Conservation (phyloP, 2,329 filamentous ascomycete species). For the Corynespora cassiicola region DNA sequence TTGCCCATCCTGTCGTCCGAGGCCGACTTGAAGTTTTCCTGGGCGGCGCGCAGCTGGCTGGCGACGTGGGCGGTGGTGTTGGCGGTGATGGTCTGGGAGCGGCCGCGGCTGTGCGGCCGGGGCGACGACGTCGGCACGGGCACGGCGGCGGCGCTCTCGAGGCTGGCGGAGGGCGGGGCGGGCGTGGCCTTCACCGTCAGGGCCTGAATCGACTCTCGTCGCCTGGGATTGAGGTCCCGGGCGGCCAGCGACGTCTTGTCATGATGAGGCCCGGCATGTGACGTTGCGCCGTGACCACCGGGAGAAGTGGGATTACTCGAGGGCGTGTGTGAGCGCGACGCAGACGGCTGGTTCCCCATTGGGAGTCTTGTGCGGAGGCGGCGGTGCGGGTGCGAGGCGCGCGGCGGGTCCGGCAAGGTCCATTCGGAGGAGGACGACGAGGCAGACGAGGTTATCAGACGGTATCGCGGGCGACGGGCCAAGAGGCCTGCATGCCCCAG, state of each 20-base stretch:
- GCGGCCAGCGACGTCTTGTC: conserved; percentile 19
- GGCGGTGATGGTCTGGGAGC: conserved; percentile 30
- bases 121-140: conserved; percentile 24
- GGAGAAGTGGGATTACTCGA: conserved; percentile 29
- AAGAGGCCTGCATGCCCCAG: too few relatives aligned
- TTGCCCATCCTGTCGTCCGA: conserved; percentile 46
- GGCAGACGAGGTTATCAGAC: conserved; percentile 4
- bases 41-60: conserved; percentile 37
- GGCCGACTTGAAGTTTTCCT: conserved; percentile 28
- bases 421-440: conserved; percentile 6
- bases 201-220: conserved; percentile 49
- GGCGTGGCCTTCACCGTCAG: conserved; percentile 45
- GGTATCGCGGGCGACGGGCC: too few relatives aligned
- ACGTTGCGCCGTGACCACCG: conserved; percentile 19
- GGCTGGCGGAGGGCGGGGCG: conserved; percentile 45
- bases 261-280: conserved; percentile 23
- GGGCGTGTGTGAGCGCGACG: conserved; percentile 26
- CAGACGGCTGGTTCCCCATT: conserved; percentile 46
- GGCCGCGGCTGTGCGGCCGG: conserved; percentile 34
- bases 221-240: conserved; percentile 34
- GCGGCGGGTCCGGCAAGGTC: conserved; percentile 5
- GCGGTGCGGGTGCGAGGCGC: conserved; percentile 4
- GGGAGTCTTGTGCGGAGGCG: conserved; percentile 1
- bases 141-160: conserved; percentile 44
- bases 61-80: conserved; percentile 30